Conservation (phyloP, 345 rosid species). For the Alliaria petiolata region DNA sequence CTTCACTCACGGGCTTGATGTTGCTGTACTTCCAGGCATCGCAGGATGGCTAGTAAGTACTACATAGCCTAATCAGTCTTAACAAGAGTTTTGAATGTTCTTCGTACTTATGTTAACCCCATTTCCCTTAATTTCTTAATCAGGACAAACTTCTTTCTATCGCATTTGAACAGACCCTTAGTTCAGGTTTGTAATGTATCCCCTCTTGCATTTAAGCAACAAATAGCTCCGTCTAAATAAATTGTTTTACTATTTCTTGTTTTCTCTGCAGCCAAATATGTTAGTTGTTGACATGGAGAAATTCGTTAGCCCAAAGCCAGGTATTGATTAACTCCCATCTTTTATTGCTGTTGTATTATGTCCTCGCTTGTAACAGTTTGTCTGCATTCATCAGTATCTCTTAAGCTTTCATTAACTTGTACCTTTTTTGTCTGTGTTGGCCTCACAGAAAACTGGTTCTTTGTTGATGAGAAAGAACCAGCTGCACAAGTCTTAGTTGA, state of each 20-base stretch:
- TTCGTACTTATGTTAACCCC: background rate
- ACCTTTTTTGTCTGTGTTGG: slow-evolving; percentile 10
- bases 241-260: background rate
- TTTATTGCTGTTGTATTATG: too few relatives aligned
- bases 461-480: slow-evolving; percentile 78
- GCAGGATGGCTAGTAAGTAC: slow-evolving; percentile 97
- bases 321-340: slow-evolving; percentile 24
- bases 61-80: background rate
- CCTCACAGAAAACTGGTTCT: slow-evolving; percentile 71
- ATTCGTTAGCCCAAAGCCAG: slow-evolving; percentile 55
- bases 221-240: background rate
- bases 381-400: background rate
- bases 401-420: slow-evolving; percentile 6
- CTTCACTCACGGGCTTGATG: slow-evolving; percentile 79
- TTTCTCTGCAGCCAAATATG: slow-evolving; percentile 80
- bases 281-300: slow-evolving; percentile 93
- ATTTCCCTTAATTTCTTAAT: slow-evolving; percentile 1
- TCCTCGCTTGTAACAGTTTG: background rate
- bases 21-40: slow-evolving; percentile 86
- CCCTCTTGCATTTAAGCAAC: background rate
- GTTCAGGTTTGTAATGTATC: slow-evolving; percentile 43
- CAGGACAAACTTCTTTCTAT: slow-evolving; percentile 93
- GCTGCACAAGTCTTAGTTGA: slow-evolving; percentile 68
- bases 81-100: slow-evolving; percentile 35
- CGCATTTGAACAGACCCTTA: slow-evolving; percentile 91